Evolutionary conservation across 2,329 filamentous ascomycete genomes (phyloP), one percentile per base, ranked within the genome.

Genomic region (Fusarium sp.): DNA sequence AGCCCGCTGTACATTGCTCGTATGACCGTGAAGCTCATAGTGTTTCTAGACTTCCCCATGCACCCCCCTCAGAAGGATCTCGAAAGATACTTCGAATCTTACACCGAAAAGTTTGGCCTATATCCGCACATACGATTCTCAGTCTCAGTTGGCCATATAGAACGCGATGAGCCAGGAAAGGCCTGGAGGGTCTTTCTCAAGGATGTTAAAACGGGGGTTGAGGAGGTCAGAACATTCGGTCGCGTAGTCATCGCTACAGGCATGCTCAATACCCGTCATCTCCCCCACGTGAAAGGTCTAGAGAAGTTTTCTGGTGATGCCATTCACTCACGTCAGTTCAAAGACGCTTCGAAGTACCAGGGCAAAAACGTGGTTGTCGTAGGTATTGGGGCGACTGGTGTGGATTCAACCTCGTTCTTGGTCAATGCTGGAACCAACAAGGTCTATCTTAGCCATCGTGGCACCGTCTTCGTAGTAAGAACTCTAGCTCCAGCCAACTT

Each of bases 361-460:
- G 81, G 78, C 15, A 83, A 85, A 73, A 84, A 79, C n/a, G 82
- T 86, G 5, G 70, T 86, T 10, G 79, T 87, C 1, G 78, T 86
- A 10, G 85, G 85, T n/a, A 73, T 84, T n/a, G 82, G 83, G 21
- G 81, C 80, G 44, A 84, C 82, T 3, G 78, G 76, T 19, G 73
- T 73, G 2, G 78, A 80, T 41, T 70, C 76, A 4, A 79, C 41
- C 61, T 77, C 46, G 57, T 85, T 62, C 70, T 80, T 55, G 73
- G 78, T 33, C 68, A 80, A 70, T n/a, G 72, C 58, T 14, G 72
- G 68, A 31, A 81, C 83, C 11, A 73, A 76, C 10, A 82, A 83
- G 63, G 77, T 85, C 18, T 85, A 83, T 70, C 70, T 84, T 51
- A 83, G 84, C n/a, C 84, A 85, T 63, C 79, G 83, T 11, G 78